Base-by-base conservation (phyloP, 2,329 filamentous ascomycete species). In the Hyphodiscus sp. region DNA sequence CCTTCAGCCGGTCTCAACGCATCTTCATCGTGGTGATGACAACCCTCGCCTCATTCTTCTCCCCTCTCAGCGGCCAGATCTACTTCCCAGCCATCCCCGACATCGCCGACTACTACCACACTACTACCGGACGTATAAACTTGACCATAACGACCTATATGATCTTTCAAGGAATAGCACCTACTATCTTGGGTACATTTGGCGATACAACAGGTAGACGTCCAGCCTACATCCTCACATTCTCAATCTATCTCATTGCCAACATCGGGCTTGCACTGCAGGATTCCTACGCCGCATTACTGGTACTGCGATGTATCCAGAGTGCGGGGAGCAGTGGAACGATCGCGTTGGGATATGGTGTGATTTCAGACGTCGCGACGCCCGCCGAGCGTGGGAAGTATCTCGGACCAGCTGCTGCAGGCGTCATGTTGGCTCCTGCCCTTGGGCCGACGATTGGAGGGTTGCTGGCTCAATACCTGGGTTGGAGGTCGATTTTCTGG, bases 331-430 rank as follows among this genome's bases (percentile, higher is more conserved):
- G 77, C 47, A 79, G 76, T 54, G 78, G 76, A 42, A 85, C 81
- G 0, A 71, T 86, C 0, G 77, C 83, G 0, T 70, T 89, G 2
- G 73, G 73, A 0, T 73, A 73, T 26, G 84, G 78, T 0, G 77
- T 87, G 0, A 76, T 87, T 1, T 80, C 81, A 0, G 85, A 89
- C 62, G 71, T 86, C 7, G 73, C 79, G 11, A 85, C 82, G 0
- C 77, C 78, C 1, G 76, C 77, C 0, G 83, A 89, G 63, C 71
- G 63, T 44, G 63, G 85, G 54, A 82, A 77, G 49, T 91, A 87
- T 63, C 83, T 91, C 70, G 85, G 80, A 43, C 77, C 82, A 57
- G 79, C 82, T 18, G 78, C 76, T 30, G 82, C 2, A 70, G 75
- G 41, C 82, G 82, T 59, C 0, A 74, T 82, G 0, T 63, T 85